Evolutionary conservation across 176 grass and related monocot genomes (phyloP).

Genomic region (Oryza nivara): DNA sequence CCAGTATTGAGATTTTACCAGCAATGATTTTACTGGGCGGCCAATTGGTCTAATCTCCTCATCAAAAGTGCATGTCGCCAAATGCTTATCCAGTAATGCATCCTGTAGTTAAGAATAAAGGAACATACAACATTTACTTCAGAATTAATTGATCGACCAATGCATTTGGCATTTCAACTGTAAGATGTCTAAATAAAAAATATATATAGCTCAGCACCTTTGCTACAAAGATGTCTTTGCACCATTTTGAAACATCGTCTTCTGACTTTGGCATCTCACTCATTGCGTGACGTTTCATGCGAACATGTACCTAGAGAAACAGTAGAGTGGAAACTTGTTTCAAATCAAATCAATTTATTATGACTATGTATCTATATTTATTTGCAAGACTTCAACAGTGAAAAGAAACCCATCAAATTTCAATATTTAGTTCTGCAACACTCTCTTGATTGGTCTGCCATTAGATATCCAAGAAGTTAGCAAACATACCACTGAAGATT

Average conservation of each 20-base stretch:
- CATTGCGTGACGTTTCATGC: conserved; percentile 81
- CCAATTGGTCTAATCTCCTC: conserved; percentile 77
- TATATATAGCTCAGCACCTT: conserved; percentile 55
- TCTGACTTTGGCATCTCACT: conserved; percentile 81
- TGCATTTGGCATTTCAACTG: neutral
- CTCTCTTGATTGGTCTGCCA: neutral
- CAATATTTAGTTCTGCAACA: conserved; percentile 12
- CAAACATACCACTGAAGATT: conserved; percentile 83
- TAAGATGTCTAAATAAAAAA: conserved; percentile 26
- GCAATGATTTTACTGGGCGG: conserved; percentile 81
- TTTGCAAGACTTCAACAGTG: neutral
- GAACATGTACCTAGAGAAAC: conserved; percentile 80
- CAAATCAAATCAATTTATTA: neutral
- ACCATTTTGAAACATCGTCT: conserved; percentile 85
- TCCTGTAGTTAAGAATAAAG: conserved; percentile 56
- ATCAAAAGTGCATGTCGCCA: conserved; percentile 73
- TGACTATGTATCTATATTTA: neutral
- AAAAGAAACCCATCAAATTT: conserved; percentile 22
- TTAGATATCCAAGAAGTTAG: neutral
- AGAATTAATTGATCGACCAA: conserved; percentile 25
- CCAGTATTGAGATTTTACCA: conserved; percentile 56
- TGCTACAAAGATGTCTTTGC: conserved; percentile 81
- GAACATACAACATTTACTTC: conserved; percentile 7
- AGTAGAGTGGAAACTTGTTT: neutral
- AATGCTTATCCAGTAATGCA: conserved; percentile 79